Base-by-base conservation (phyloP, 257 asterid species). In the Fraxinus quadrangulata region DNA sequence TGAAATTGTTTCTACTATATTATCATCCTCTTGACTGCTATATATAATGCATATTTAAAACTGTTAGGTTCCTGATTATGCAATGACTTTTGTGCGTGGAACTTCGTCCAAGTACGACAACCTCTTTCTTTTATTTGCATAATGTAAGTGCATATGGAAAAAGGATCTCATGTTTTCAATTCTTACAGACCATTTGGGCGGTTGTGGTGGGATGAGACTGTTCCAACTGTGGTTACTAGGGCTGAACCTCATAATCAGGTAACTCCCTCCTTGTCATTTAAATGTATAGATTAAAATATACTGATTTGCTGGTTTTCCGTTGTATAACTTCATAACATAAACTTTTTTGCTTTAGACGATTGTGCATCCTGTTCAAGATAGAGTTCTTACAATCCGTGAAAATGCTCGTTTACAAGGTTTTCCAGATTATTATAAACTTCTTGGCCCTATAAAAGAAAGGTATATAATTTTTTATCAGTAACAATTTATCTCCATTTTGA, bases 171-270 rank as follows among this genome's bases (percentile, higher is more conserved):
- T 36, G 21, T 24, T 76, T 51, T 71, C 2, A 3, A 31, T 37
- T 54, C 28, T 6, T 78, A 76, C 78, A 95, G 99, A 85, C 99
- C 99, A 6, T 95, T 95, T 87, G 94, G 92, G 4, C 94, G 99
- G 9, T 70, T 94, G 36, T 94, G 99, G 99, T 92, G 96, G 96
- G 97, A 95, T 17, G 94, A 90, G 67, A 95, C 90, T 1, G 98
- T 95, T 34, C 89, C 99, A 2, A 95, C 99, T 0, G 98, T 95
- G 39, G 90, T 92, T 17, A 91, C 97, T 16, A 87, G 98, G 2
- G 99, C 99, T 0, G 94, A 93, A 54, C 98, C 99, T 4, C 98
- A 95, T 70, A 95, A 95, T 63, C 98, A 89, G 83, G 99, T 93
- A 76, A 0, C 11, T 3, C 42, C 69, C 12, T 2, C 6, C 0